Conservation (phyloP, 2,329 filamentous ascomycete species). For the Basipetospora sp. region DNA sequence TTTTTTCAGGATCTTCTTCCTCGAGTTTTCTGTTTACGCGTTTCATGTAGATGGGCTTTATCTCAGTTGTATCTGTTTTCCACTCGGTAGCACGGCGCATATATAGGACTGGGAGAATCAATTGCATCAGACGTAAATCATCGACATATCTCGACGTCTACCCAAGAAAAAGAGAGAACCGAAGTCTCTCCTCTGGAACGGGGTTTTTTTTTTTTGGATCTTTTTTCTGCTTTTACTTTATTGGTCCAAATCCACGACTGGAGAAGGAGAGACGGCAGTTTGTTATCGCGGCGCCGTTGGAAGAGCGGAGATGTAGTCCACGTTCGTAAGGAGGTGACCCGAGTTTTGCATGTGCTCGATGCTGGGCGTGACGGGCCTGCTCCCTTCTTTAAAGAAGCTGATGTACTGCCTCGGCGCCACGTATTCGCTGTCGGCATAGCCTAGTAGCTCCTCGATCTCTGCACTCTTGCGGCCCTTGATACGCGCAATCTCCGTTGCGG, state of each 20-base stretch:
- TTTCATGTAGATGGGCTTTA: no score
- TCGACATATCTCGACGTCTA: no score
- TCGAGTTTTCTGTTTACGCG: not conserved
- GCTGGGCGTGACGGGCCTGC: slow-evolving; percentile 36
- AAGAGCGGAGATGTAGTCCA: slow-evolving; percentile 2
- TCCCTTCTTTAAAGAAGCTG: slow-evolving; percentile 50
- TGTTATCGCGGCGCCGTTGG: slow-evolving; percentile 1
- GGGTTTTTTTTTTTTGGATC: no score
- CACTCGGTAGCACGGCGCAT: slow-evolving; percentile 6
- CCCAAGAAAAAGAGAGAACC: no score
- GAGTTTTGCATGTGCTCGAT: slow-evolving; percentile 10
- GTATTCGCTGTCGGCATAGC: slow-evolving; percentile 91
- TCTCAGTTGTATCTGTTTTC: slow-evolving; percentile 1
- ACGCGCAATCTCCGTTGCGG: slow-evolving; percentile 63
- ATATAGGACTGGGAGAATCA: not conserved
- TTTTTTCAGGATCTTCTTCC: no score
- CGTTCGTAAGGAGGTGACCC: not conserved
- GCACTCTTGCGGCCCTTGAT: slow-evolving; percentile 75
- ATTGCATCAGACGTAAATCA: not conserved
- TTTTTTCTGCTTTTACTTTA: no score
- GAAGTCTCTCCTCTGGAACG: no score
- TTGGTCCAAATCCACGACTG: no score
- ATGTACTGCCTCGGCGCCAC: slow-evolving; percentile 80
- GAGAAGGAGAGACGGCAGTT: not conserved
- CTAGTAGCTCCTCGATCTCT: slow-evolving; percentile 66